phyloP scores from a whole-genome alignment of 257 asterid species.

The Fraxinus americana region DNA sequence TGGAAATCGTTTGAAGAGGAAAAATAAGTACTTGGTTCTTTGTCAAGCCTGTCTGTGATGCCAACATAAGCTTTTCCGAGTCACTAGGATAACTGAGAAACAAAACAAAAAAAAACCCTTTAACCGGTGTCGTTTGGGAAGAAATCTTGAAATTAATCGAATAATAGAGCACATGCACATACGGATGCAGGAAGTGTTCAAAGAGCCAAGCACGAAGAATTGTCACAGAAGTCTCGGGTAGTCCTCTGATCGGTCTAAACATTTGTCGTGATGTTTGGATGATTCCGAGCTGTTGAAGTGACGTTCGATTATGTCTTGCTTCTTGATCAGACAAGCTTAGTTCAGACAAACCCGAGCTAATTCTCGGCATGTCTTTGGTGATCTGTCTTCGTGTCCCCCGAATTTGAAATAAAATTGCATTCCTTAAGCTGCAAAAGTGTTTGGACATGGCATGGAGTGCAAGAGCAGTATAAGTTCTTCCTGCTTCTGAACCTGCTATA shows the following conservation, averaged over 20 bases:
- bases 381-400: constrained; percentile 44
- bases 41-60: constrained; percentile 89
- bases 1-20: background rate
- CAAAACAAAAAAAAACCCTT: background rate
- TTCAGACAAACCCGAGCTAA: constrained; percentile 61
- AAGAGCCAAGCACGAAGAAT: constrained; percentile 95
- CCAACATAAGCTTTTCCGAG: constrained; percentile 81
- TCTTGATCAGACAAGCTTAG: constrained; percentile 66
- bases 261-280: constrained; percentile 58
- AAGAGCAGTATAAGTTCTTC: constrained; percentile 75
- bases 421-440: constrained; percentile 70
- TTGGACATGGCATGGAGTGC: constrained; percentile 92
- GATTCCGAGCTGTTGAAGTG: constrained; percentile 61
- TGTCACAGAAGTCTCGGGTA: constrained; percentile 79
- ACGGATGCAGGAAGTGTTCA: constrained; percentile 96
- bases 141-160: background rate
- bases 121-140: background rate
- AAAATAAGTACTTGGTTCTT: constrained; percentile 72
- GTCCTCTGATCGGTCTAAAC: constrained; percentile 84
- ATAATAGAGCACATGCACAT: constrained; percentile 7
- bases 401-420: constrained; percentile 65
- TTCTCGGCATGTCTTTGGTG: constrained; percentile 55
- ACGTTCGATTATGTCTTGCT: constrained; percentile 32
- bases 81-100: constrained; percentile 77
- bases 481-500: constrained; percentile 72